Conservation (phyloP, 2,329 filamentous ascomycete genomes). For the Blastomyces emzantsi region DNA sequence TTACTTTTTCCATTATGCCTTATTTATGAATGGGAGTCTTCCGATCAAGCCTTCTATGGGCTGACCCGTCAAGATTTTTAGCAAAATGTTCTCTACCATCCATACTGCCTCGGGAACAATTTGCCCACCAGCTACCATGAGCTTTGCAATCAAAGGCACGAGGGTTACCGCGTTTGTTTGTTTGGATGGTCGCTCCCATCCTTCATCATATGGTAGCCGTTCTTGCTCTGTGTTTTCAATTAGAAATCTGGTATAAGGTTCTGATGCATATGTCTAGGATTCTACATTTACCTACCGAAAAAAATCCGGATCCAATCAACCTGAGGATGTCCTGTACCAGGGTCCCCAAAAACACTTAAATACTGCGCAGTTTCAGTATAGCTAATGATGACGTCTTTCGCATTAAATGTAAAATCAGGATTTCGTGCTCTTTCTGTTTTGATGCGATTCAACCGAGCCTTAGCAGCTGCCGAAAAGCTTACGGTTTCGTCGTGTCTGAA, state of each 20-base stretch:
- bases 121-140: slow-evolving; percentile 17
- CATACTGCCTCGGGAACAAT: slow-evolving; percentile 15
- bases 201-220: slow-evolving; percentile 28
- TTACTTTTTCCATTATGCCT: neutral
- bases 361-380: slow-evolving; percentile 34
- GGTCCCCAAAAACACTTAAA: slow-evolving; percentile 29
- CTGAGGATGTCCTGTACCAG: slow-evolving; percentile 24
- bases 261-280: slow-evolving; percentile 5
- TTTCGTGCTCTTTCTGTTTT: slow-evolving; percentile 21
- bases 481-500: slow-evolving; percentile 19
- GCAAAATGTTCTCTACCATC: slow-evolving; percentile 8
- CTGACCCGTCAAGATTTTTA: slow-evolving; percentile 10
- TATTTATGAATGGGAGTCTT: slow-evolving; percentile 7
- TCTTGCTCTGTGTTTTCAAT: slow-evolving; percentile 24
- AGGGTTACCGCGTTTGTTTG: slow-evolving; percentile 17
- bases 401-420: slow-evolving; percentile 28
- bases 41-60: slow-evolving; percentile 10
- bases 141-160: slow-evolving; percentile 15
- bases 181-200: slow-evolving; percentile 23
- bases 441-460: slow-evolving; percentile 26
- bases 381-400: slow-evolving; percentile 26
- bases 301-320: slow-evolving; percentile 28
- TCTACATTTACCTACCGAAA: slow-evolving; percentile 18
- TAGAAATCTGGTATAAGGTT: neutral
- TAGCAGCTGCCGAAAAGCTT: slow-evolving; percentile 19